Evolutionary conservation across 331 rosid genomes (phyloP).

Genomic region (Rosa hybrid): DNA sequence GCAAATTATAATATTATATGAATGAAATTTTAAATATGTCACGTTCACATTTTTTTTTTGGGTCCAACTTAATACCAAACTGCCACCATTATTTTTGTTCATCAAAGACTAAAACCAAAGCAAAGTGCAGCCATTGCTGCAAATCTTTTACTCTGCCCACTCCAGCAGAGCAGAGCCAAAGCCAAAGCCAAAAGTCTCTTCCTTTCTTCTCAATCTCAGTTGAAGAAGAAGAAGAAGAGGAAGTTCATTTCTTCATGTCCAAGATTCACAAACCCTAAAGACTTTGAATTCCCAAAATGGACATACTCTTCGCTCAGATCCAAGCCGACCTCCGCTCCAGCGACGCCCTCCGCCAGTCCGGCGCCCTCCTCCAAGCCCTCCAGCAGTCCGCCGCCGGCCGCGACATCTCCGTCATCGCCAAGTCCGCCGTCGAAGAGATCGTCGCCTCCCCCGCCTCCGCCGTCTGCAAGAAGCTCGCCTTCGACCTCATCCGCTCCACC

Average conservation of each 20-base stretch:
- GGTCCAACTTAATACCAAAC: too few relatives aligned
- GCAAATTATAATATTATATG: too few relatives aligned
- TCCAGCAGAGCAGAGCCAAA: too few relatives aligned
- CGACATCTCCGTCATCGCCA: constrained; percentile 84
- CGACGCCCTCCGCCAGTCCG: constrained; percentile 95
- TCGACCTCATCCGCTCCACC: constrained; percentile 92
- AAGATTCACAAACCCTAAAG: neutral
- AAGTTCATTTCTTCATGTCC: neutral
- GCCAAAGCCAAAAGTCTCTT: too few relatives aligned
- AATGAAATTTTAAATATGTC: too few relatives aligned
- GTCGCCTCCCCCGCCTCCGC: constrained; percentile 97
- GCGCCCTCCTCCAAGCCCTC: constrained; percentile 94
- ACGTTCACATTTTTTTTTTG: too few relatives aligned
- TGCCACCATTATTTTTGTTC: too few relatives aligned
- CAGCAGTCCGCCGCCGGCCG: constrained; percentile 99
- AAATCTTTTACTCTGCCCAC: too few relatives aligned
- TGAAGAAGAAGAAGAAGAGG: too few relatives aligned
- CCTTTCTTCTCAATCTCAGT: neutral
- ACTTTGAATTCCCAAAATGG: constrained; percentile 43
- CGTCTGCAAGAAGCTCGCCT: constrained; percentile 88
- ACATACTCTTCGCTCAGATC: constrained; percentile 97
- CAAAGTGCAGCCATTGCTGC: too few relatives aligned
- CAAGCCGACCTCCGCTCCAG: constrained; percentile 97
- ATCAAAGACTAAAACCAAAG: too few relatives aligned
- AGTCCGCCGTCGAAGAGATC: constrained; percentile 93